Conservation (phyloP, 2,329 filamentous ascomycete genomes). For the Xylariaceae sp. region DNA sequence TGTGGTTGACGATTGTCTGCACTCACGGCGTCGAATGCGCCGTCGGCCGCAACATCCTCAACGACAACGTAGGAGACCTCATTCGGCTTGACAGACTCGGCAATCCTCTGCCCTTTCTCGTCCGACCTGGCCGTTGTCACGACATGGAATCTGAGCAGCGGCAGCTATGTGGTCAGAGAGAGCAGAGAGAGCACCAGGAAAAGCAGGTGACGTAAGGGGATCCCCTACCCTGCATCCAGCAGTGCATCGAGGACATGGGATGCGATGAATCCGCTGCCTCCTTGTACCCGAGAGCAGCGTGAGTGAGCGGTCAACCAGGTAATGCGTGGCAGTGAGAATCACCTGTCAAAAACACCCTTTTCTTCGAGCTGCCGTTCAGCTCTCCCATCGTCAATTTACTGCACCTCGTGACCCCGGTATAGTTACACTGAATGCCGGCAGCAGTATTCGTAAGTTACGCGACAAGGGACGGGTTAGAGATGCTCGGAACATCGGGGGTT, state of each 20-base stretch:
- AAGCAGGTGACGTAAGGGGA: conserved; percentile 4
- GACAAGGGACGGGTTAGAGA: no score
- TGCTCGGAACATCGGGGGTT: no score
- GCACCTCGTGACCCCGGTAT: no score
- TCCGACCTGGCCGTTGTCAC: conserved; percentile 39
- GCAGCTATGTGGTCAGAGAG: neutral
- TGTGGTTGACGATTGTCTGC: no score
- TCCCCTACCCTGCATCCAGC: conserved; percentile 31
- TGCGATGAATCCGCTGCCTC: conserved; percentile 47
- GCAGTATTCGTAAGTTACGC: no score
- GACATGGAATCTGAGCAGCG: conserved; percentile 30
- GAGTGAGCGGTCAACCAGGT: no score
- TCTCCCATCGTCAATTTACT: no score
- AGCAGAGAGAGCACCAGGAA: conserved; percentile 34
- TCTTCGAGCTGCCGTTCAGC: no score
- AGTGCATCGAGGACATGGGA: conserved; percentile 43
- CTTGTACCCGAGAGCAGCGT: no score
- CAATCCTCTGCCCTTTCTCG: conserved; percentile 38
- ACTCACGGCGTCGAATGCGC: conserved; percentile 56
- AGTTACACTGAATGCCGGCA: no score
- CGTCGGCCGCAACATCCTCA: conserved; percentile 60
- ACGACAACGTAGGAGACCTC: conserved; percentile 48
- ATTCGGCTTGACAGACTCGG: conserved; percentile 30
- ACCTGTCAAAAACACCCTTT: conserved; percentile 23
- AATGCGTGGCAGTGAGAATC: conserved; percentile 3